Evolutionary conservation across 805 yeast species (phyloP), one percentile per base, ranked within the genome.

Genomic region (Tetrapisispora fleetii): DNA sequence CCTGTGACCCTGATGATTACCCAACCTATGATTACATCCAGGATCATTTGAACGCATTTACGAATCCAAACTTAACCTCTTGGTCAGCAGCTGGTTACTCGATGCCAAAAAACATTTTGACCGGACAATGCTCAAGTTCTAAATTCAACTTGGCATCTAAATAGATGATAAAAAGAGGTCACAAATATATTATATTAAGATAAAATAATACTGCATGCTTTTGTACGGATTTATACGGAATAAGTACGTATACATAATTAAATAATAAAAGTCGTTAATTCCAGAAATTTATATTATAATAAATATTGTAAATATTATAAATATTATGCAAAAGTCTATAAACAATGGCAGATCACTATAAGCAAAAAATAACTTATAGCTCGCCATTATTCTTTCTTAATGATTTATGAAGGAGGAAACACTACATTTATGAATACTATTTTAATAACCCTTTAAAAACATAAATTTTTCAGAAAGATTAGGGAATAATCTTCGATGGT

Each of bases 11-110:
- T 0, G 68, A 58, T 0, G 95, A 78, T 60, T 80, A 74, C 62
- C 98, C 98, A 48, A 93, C 98, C 0, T 71, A 73, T 54, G 89
- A 86, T 58, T 91, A 91, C 70, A 91, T 91, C 57, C 66, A 79
- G 45, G 60, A 63, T 30, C 98, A 91, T 64, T 62, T 70, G 47
- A 72, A 72, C 42, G 93, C 93, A 1, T 91, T 90, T 64, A 50
- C 63, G 40, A 78, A 88, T 64, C 62, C 72, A 44, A 91, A 91
- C 67, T 54, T 75, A 47, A 91, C 98, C 0, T 53, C 68, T 9
- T 91, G 96, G 95, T 73, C 69, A 37, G 69, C 55, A 9, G 89
- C 95, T 0, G 96, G 96, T 1, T 91, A 81, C 62, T 50, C 64
- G 3, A 65, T 67, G 59, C 96, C 96, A 17, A 78, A 77, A 57